Conservation (phyloP, 495 filamentous ascomycete species). For the Pseudomonodictys pantanalensis region DNA sequence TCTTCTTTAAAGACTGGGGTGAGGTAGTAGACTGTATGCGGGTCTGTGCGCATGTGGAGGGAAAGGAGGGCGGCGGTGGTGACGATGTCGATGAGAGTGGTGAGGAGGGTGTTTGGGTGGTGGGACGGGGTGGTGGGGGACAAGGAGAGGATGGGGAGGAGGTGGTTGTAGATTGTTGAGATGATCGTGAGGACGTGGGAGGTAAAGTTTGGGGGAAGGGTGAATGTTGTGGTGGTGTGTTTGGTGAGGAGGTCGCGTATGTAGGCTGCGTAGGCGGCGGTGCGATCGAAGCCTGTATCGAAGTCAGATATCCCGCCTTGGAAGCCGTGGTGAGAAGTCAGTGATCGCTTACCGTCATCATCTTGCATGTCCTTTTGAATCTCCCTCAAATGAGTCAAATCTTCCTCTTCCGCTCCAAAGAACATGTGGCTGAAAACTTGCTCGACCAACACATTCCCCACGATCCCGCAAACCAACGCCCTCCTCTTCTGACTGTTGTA, state of each 20-base stretch:
- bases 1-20: conserved; percentile 25
- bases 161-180: conserved; percentile 3
- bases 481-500: background rate
- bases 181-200: conserved; percentile 5
- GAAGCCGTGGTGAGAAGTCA: background rate
- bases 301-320: background rate
- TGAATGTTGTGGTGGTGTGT: background rate
- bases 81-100: conserved; percentile 10
- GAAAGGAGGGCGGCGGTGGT: conserved; percentile 11
- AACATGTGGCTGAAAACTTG: conserved; percentile 18
- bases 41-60: conserved; percentile 19
- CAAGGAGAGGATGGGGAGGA: conserved; percentile 9
- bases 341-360: conserved; percentile 16
- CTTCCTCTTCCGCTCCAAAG: conserved; percentile 16
- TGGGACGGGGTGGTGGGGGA: background rate
- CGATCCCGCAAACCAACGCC: conserved; percentile 19
- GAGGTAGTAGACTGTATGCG: conserved; percentile 27
- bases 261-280: background rate
- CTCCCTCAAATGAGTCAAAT: background rate
- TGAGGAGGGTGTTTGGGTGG: background rate
- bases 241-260: background rate
- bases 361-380: conserved; percentile 5
- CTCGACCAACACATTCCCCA: conserved; percentile 28
- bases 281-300: conserved; percentile 20
- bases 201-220: conserved; percentile 17